Percentiles rank a stretch among this genome's conserved stretches.
Conservation (phyloP, 345 rosid species). For the Barbarea vulgaris region DNA sequence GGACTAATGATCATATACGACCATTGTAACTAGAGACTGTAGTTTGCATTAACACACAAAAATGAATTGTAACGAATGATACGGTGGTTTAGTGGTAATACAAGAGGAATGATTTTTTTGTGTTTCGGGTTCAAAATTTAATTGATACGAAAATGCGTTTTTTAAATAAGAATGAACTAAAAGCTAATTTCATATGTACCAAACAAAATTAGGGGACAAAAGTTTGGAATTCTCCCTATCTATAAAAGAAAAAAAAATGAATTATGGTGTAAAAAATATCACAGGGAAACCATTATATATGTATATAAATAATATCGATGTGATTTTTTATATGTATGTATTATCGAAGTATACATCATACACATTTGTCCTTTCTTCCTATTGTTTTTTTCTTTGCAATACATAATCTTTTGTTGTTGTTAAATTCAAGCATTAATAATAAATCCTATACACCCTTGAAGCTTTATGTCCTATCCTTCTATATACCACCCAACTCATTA, state of each 20-base stretch:
- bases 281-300: background rate
- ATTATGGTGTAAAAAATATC: background rate
- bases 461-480: slow-evolving; percentile 10
- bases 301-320: too few relatives aligned
- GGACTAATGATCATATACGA: background rate
- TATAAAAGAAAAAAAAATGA: too few relatives aligned
- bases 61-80: too few relatives aligned
- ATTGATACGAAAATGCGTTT: too few relatives aligned
- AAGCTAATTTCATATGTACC: too few relatives aligned
- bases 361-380: background rate
- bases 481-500: slow-evolving; percentile 37
- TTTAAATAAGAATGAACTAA: too few relatives aligned
- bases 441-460: background rate
- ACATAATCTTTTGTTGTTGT: background rate
- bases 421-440: background rate
- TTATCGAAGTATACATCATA: background rate
- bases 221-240: too few relatives aligned
- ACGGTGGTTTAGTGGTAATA: too few relatives aligned
- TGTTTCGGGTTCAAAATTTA: too few relatives aligned
- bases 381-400: background rate
- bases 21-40: background rate
- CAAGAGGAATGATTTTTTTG: too few relatives aligned
- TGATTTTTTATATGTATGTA: background rate
- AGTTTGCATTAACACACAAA: background rate
- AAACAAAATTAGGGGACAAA: too few relatives aligned